Evolutionary conservation across 73 alveolate species (phyloP), one percentile per base, ranked within the genome.

Genomic region (Breviolum minutum): DNA sequence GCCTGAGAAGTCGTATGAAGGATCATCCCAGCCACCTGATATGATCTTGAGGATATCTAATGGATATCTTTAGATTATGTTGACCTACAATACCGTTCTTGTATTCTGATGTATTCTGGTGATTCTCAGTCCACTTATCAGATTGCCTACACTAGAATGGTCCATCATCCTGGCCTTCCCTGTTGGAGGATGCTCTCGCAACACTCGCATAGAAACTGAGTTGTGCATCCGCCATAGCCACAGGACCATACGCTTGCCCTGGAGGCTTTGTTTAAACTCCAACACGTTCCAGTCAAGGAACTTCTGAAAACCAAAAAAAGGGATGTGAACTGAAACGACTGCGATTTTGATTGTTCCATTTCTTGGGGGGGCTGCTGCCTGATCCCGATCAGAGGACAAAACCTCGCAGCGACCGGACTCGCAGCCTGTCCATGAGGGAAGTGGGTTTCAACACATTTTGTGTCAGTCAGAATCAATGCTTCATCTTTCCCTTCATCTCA

Each of bases 181-280:
- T 14, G 30, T 17, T n/a, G 96, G 96, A 14, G 73, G 96, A 89
- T 89, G 96, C 96, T 89, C 96, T 30, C 60, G 70, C 96, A 89
- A 40, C 24, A 89, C 96, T 27, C 96, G 85, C 70, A 89, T 48
- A 70, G 96, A 89, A 24, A 89, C 96, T 11, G 86, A 84, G 32
- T 89, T 89, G 96, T 89, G 96, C 86, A 40, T 69, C 17, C 96
- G 96, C 96, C 96, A 89, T 26, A 89, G 96, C 96, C 96, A 89
- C 30, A 70, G 82, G 86, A 89, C 96, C 96, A 89, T 20, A 60
- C 70, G 96, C 19, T 69, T 69, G 54, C 87, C 96, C 96, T 89
- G 54, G 54, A 40, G 54, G 54, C 3, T 40, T 40, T 40, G 54
- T 40, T 40, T 40, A 40, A 40, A 40, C 54, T 40, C 54, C 54